Conservation (phyloP, 2,329 filamentous ascomycete genomes). For the Rutstroemia sp. region DNA sequence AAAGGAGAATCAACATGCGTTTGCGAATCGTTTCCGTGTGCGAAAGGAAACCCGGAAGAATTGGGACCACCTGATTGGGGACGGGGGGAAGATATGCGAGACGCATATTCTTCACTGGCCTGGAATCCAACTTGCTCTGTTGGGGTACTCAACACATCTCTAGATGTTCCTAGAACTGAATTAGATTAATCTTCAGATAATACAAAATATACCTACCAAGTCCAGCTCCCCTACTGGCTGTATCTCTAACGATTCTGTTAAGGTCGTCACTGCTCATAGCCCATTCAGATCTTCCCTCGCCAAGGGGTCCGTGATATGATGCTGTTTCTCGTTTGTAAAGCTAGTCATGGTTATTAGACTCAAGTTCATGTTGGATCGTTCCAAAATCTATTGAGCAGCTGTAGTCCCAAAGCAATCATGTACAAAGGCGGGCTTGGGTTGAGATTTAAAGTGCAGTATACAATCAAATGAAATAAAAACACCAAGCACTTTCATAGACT, state of each 20-base stretch:
- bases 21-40: slow-evolving; percentile 37
- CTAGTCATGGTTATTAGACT: slow-evolving; percentile 7
- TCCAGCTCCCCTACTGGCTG: slow-evolving; percentile 44
- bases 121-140: slow-evolving; percentile 87
- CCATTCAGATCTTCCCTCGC: slow-evolving; percentile 57
- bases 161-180: slow-evolving; percentile 49
- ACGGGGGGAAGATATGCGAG: slow-evolving; percentile 64
- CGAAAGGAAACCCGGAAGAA: slow-evolving; percentile 28
- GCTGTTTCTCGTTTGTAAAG: slow-evolving; percentile 61
- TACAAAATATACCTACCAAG: slow-evolving; percentile 36
- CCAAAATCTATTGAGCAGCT: no score
- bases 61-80: slow-evolving; percentile 34
- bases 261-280: slow-evolving; percentile 84
- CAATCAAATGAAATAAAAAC: no score
- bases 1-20: slow-evolving; percentile 32
- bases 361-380: not conserved
- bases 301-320: slow-evolving; percentile 38
- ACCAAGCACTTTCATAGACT: not conserved
- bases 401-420: no score
- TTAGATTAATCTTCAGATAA: slow-evolving; percentile 19
- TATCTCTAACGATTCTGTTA: slow-evolving; percentile 80
- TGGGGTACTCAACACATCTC: slow-evolving; percentile 63
- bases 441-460: no score
- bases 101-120: slow-evolving; percentile 76
- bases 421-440: no score